Conservation (phyloP, 1,284 basidiomycete genomes). For the Anthracocystis setariae region DNA sequence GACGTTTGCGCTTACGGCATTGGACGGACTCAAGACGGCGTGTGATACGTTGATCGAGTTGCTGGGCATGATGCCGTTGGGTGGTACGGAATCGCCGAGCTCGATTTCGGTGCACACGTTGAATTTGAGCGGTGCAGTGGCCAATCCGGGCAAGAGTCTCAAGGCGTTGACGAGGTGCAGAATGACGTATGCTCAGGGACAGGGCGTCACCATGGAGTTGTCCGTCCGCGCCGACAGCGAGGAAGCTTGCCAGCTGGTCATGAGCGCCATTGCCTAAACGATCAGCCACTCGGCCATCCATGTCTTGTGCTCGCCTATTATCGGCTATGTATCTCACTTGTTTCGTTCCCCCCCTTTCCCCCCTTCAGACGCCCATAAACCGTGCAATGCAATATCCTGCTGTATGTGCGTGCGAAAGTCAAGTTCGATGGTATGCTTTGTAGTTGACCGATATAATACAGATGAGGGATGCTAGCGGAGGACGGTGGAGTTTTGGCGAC, state of each 20-base stretch:
- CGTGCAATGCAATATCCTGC: slow-evolving; percentile 3
- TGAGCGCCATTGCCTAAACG: slow-evolving; percentile 79
- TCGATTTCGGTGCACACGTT: slow-evolving; percentile 92
- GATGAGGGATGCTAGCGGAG: slow-evolving; percentile 18
- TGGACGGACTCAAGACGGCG: slow-evolving; percentile 87
- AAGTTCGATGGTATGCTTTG: background rate
- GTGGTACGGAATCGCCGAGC: slow-evolving; percentile 70
- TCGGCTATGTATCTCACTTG: background rate
- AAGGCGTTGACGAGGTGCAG: slow-evolving; percentile 90
- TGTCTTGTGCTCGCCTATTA: background rate
- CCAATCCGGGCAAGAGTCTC: slow-evolving; percentile 82
- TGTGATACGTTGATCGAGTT: slow-evolving; percentile 93
- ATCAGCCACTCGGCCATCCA: background rate
- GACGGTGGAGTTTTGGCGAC: slow-evolving; percentile 33
- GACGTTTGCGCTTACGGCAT: slow-evolving; percentile 90
- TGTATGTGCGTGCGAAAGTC: slow-evolving; percentile 2
- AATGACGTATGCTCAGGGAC: slow-evolving; percentile 90
- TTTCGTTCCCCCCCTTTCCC: background rate
- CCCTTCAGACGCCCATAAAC: background rate
- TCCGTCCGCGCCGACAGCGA: slow-evolving; percentile 91
- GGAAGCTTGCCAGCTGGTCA: slow-evolving; percentile 83
- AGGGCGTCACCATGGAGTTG: slow-evolving; percentile 95
- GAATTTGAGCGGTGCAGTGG: slow-evolving; percentile 86
- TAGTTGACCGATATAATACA: too few relatives aligned
- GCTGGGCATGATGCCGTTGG: slow-evolving; percentile 94